Evolutionary conservation across 495 filamentous ascomycete genomes (phyloP), one percentile per base, ranked within the genome.

Genomic region (Sporormia fimetaria): DNA sequence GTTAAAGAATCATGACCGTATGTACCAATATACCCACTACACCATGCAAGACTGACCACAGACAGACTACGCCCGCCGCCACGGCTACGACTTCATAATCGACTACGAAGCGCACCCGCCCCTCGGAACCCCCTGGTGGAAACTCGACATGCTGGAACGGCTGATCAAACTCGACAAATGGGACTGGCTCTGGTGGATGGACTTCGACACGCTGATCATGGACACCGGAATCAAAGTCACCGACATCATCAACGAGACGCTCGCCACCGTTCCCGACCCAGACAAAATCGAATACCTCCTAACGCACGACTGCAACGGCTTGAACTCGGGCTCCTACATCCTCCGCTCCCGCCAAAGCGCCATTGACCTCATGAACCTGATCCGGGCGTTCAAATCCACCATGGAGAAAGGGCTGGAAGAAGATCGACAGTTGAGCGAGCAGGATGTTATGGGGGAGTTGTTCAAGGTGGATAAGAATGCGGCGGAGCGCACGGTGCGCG

Each of bases 161-260:
- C 38, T 53, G 12, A 54, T 57, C 29, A 35, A 47, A 14, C 28
- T 21, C 4, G 37, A 43, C 6, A 37, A 48, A n/a, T 52, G 37
- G 17, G 57, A 61, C 42, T 61, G 58, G 58, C 46, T 61, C 27
- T 61, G 56, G 56, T 61, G 56, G 57, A 21, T 51, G 10, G 47
- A 51, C 31, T 44, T 51, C 20, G 47, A 51, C 36, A 51, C 47
- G 14, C 30, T 51, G 15, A 41, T 51, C 41, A 51, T 41, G 15
- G 45, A 51, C 36, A 51, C 41, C 21, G 36, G 37, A 7, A 45
- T 51, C 28, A 40, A 45, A 8, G 24, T 51, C 28, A 28, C 28
- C 5, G 47, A 59, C 42, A 28, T 59, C 33, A 54, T 61, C 22
- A 34, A 36, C 3, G 56, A 57, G 12, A 35, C 40, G 4, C 35